Evolutionary conservation across 345 rosid genomes (phyloP), one percentile per base, ranked within the genome.

Genomic region (Moricandia arvensis): DNA sequence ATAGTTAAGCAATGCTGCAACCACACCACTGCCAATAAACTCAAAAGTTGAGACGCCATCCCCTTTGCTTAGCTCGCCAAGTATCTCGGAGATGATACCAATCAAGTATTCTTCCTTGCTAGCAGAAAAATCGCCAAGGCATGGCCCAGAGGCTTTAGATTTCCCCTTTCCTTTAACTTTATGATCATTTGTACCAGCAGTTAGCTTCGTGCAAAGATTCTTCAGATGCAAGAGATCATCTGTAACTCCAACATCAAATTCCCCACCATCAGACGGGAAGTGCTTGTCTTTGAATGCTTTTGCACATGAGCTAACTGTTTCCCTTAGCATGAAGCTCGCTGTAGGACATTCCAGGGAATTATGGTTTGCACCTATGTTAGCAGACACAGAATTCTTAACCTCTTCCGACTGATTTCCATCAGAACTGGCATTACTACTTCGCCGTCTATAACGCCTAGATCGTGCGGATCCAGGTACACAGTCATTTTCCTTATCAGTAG

Each of bases 11-110:
- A 96, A 87, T 67, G 97, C 94, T 72, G 87, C 92, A 72, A 96
- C 97, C 63, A 86, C 99, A 66, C 99, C 99, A 83, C 99, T 96
- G 59, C 99, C 96, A 75, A 88, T 86, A 75, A 96, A 96, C 88
- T 96, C 98, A 84, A 96, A 96, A 21, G 99, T 96, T 64, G 99
- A 93, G 58, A 96, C 99, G 73, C 99, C 98, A 75, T 93, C 96
- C 72, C 99, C 99, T 83, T 91, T 96, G 71, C 90, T 85, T 68
- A 96, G 83, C 79, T 96, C 99, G 77, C 81, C 73, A 68, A 93
- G 86, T 87, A 96, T 87, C 81, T 96, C 96, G 72, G 93, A 81
- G 60, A 93, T 79, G 72, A 93, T 85, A 47, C 82, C 95, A 71
- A 81, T 79, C 89, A 96, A 86, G 77, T 87, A 86, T 61, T 93